Conservation (phyloP, 2,329 filamentous ascomycete genomes). For the Phoma sp. region DNA sequence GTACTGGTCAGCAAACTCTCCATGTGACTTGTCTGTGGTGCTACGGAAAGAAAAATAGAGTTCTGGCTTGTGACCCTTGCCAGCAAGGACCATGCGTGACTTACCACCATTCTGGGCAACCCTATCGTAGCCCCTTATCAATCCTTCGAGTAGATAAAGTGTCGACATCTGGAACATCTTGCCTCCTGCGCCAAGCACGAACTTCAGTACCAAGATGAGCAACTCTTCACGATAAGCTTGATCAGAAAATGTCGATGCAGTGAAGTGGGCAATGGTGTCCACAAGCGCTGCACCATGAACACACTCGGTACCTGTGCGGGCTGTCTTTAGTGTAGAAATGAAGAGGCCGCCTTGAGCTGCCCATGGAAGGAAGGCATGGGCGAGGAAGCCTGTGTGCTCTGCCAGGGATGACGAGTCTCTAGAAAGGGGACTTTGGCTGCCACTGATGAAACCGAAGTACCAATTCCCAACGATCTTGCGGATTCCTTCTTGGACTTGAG, state of each 20-base stretch:
- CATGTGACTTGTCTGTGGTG: no score
- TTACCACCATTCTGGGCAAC: neutral
- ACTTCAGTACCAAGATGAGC: conserved; percentile 43
- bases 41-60: no score
- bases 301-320: conserved; percentile 40
- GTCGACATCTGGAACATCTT: conserved; percentile 51
- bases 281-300: conserved; percentile 50
- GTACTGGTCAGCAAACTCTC: neutral
- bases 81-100: neutral
- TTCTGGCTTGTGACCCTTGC: neutral
- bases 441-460: conserved; percentile 46
- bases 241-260: conserved; percentile 20
- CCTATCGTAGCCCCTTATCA: conserved; percentile 42
- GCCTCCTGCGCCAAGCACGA: conserved; percentile 42
- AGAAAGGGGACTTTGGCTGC: conserved; percentile 4
- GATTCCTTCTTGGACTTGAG: conserved; percentile 53
- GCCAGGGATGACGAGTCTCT: conserved; percentile 3
- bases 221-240: conserved; percentile 24
- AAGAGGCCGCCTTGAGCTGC: conserved; percentile 54
- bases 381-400: conserved; percentile 46
- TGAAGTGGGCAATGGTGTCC: conserved; percentile 42
- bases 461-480: conserved; percentile 55
- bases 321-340: conserved; percentile 46
- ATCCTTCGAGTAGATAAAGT: conserved; percentile 52
- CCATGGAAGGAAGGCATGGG: conserved; percentile 54